Evolutionary conservation across 306 rosid genomes (phyloP).

Genomic region (Vigna trinervia): DNA sequence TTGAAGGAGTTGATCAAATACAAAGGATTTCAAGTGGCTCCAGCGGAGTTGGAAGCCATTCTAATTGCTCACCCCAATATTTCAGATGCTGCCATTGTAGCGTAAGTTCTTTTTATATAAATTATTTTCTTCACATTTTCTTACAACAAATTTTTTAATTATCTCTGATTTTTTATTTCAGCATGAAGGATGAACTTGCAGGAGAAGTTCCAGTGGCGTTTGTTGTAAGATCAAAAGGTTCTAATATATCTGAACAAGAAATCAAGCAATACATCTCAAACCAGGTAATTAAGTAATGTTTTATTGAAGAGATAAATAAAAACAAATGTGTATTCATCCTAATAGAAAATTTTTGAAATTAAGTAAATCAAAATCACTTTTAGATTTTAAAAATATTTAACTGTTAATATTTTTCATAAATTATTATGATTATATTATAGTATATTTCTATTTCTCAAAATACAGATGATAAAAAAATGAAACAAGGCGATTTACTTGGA

Average conservation of each 20-base stretch:
- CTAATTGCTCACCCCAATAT: slow-evolving; percentile 57
- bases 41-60: slow-evolving; percentile 78
- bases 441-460: too few relatives aligned
- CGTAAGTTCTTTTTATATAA: slow-evolving; percentile 45
- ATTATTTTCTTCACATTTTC: background rate
- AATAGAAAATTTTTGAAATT: too few relatives aligned
- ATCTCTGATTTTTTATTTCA: slow-evolving; percentile 29
- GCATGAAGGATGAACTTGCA: slow-evolving; percentile 75
- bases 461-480: too few relatives aligned
- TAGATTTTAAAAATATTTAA: too few relatives aligned
- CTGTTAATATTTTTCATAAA: too few relatives aligned
- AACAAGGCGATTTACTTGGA: too few relatives aligned
- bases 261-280: slow-evolving; percentile 65
- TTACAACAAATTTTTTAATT: background rate
- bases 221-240: slow-evolving; percentile 62
- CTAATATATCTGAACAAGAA: slow-evolving; percentile 60
- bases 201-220: slow-evolving; percentile 81
- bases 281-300: slow-evolving; percentile 48
- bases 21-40: slow-evolving; percentile 83
- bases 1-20: slow-evolving; percentile 70
- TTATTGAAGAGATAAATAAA: too few relatives aligned
- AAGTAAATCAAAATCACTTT: too few relatives aligned
- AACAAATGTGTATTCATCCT: too few relatives aligned
- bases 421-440: too few relatives aligned
- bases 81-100: slow-evolving; percentile 70